Percentiles rank a stretch among this genome's conserved stretches.
Evolutionary conservation across 1,139 yeast species (phyloP).

Genomic region (Yarrowia galli): DNA sequence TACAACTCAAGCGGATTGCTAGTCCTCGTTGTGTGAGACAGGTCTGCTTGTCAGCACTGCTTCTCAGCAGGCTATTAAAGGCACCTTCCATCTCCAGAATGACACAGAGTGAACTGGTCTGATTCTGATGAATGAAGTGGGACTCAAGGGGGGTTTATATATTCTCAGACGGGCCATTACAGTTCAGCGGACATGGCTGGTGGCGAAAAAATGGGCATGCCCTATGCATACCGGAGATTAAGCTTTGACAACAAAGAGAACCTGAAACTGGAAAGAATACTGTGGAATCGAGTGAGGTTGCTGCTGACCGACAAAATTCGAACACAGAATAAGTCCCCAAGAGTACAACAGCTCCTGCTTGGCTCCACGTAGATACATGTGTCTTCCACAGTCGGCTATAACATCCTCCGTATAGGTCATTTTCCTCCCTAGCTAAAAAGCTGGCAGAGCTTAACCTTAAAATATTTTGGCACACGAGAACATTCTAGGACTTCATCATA

Average conservation of each 20-base stretch:
- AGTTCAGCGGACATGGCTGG: background rate
- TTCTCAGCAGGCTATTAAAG: background rate
- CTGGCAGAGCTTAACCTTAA: background rate
- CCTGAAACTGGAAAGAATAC: background rate
- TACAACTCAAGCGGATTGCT: background rate
- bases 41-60: constrained; percentile 1
- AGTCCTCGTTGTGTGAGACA: constrained; percentile 1
- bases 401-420: too few relatives aligned
- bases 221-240: background rate
- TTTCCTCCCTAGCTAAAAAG: background rate
- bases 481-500: background rate
- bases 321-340: too few relatives aligned
- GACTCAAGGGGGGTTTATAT: background rate
- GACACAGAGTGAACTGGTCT: constrained; percentile 6
- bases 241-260: background rate
- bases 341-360: too few relatives aligned
- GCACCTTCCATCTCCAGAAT: constrained; percentile 5
- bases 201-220: background rate
- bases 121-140: background rate
- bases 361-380: too few relatives aligned
- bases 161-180: background rate
- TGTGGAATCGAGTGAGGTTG: too few relatives aligned
- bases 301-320: too few relatives aligned
- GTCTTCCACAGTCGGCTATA: too few relatives aligned
- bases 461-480: background rate